phyloP scores from a whole-genome alignment of 78 protist species.

The Tieghemostelium lacteum region DNA sequence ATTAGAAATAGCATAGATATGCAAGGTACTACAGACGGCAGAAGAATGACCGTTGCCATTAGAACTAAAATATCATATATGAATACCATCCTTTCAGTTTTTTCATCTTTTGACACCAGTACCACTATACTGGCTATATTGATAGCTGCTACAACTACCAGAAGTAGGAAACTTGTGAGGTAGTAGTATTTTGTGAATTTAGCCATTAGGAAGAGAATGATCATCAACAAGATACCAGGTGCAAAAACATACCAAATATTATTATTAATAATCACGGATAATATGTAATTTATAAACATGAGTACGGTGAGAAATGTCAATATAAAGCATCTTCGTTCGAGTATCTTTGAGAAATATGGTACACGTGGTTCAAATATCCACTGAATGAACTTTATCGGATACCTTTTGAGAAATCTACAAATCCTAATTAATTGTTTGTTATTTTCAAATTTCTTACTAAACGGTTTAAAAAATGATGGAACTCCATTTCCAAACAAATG shows the following conservation, averaged over 20 bases:
- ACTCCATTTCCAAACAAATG: no score
- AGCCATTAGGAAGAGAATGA: not conserved
- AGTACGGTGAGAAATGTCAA: slow-evolving; percentile 3
- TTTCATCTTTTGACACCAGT: not conserved
- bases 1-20: not conserved
- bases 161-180: not conserved
- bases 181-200: slow-evolving; percentile 12
- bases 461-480: no score
- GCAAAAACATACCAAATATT: slow-evolving; percentile 33
- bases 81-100: slow-evolving; percentile 2
- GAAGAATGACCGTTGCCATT: slow-evolving; percentile 11
- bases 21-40: slow-evolving; percentile 26
- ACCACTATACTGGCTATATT: slow-evolving; percentile 20
- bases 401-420: no score
- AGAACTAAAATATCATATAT: slow-evolving; percentile 46
- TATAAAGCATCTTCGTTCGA: slow-evolving; percentile 28
- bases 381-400: not conserved
- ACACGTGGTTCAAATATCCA: not conserved
- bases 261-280: not conserved
- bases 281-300: not conserved
- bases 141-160: not conserved
- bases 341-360: slow-evolving; percentile 28
- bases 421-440: not conserved
- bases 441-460: no score
- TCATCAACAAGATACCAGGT: slow-evolving; percentile 13